Base-by-base conservation (phyloP, 139 green algal genomes). In the Picochlorum sp. region DNA sequence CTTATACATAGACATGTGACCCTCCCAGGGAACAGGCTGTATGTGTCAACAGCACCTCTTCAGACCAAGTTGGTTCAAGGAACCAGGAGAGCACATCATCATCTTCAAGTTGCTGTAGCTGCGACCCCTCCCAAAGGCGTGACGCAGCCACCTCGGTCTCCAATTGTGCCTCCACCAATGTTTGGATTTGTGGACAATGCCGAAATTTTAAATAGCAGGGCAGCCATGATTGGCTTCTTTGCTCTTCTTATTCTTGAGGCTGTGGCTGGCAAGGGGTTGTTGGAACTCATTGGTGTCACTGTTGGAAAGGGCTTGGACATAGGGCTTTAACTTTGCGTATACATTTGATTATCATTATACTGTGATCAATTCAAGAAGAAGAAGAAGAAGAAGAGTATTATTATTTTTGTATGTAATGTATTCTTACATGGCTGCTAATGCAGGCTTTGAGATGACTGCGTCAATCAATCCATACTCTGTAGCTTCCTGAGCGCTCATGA, bases 391-490 rank as follows among this genome's bases (percentile, higher is more conserved):
- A 30, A 30, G 26, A 30, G 24, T 28, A 28, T 28, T 28, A 28
- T 28, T 4, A 28, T 28, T 0, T 4, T 28, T 28, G 24, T 4
- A 28, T 28, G 24, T 28, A 24, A 24, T 28, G 24, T 30, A 30
- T 30, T 37, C 1, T 32, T 59, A 59, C 23, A 54, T 26, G 47
- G 51, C 23, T 37, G 51, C 51, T 18, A 59, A 32, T 0, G 20
- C 21, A 59, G 51, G 51, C 79, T 86, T 86, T 49, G 73, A 64
- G 20, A 96, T 84, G 28, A 95, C 83, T 0, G 81, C 86, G 61
- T 97, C 91, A 20, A 97, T 85, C 14, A 97, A 68, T 57, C 93
- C 93, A 70, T 98, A 98, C 77, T 97, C 93, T 49, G 95, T 85
- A n/a, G 92, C 92, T 75, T 98, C 93, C 63, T 94, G 73, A 6